Evolutionary conservation across 163 green algal species (phyloP).

Genomic region (Coccomyxa subellipsoidea): DNA sequence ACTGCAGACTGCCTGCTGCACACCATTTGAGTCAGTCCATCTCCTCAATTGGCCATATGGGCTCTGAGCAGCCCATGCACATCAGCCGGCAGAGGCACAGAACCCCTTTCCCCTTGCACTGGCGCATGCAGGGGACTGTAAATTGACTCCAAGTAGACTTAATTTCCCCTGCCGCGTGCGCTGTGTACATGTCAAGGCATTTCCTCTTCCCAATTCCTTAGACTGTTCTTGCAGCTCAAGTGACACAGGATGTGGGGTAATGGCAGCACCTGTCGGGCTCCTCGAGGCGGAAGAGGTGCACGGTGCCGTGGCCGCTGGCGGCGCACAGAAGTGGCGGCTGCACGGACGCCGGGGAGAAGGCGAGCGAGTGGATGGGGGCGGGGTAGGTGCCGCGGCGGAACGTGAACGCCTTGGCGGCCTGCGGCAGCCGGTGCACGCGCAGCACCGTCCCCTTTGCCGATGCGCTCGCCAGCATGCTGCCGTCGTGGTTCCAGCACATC

Average conservation of each 20-base stretch:
- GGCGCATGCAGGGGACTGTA: too few relatives aligned
- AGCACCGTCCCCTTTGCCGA: slow-evolving; percentile 78
- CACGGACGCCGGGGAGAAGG: slow-evolving; percentile 52
- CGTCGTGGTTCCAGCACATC: slow-evolving; percentile 65
- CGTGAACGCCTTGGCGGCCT: slow-evolving; percentile 27
- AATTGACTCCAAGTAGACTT: too few relatives aligned
- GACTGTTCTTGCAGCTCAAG: too few relatives aligned
- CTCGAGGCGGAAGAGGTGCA: slow-evolving; percentile 61
- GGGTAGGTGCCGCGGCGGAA: slow-evolving; percentile 62
- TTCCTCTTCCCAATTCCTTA: too few relatives aligned
- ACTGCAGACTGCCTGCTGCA: slow-evolving; percentile 29
- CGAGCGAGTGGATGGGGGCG: slow-evolving; percentile 61
- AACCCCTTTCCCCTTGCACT: too few relatives aligned
- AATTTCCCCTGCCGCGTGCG: too few relatives aligned
- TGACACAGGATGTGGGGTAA: too few relatives aligned
- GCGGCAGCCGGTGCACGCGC: slow-evolving; percentile 54
- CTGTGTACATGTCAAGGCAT: too few relatives aligned
- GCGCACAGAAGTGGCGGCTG: slow-evolving; percentile 58
- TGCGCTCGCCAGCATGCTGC: slow-evolving; percentile 68
- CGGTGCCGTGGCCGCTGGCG: slow-evolving; percentile 57
- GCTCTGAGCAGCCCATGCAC: neutral
- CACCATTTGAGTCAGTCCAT: too few relatives aligned
- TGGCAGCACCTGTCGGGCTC: slow-evolving; percentile 27
- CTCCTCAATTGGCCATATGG: neutral
- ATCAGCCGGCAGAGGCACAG: neutral